Evolutionary conservation across 306 rosid species (phyloP), one percentile per base, ranked within the genome.

Genomic region (Amphicarpaea edgeworthii): DNA sequence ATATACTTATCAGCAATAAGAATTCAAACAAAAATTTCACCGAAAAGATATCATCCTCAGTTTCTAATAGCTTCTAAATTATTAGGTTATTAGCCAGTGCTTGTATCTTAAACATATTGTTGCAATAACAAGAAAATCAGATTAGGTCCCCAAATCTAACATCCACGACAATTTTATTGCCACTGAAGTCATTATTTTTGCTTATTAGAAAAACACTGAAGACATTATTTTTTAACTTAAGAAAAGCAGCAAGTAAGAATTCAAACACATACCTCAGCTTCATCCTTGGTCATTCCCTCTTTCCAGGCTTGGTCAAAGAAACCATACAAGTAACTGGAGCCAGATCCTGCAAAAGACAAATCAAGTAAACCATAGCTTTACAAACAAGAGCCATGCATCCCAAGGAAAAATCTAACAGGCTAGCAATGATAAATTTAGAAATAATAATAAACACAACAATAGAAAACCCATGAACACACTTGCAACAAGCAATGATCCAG

Each of bases 281-380:
- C 99, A 6, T 96, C 98, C 84, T 86, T 90, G 73, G 93, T 96
- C 99, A 90, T 92, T 82, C 96, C 99, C 53, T 96, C 98, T 86
- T 70, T 96, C 99, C 99, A 96, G 16, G 89, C 99, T 81, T 96
- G 98, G 74, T 92, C 99, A 50, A 89, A 92, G 85, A 96, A 96
- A 1, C 98, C 99, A 77, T 92, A 96, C 84, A 96, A 82, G 82
- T 92, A 96, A 86, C 98, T 96, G 75, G 98, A 96, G 60, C 99
- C 99, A 81, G 99, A 96, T 68, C 99, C 99, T 96, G 85, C 46
- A 43, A 65, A 41, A 78, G 66, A 75, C 66, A 81, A 38, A 30
- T 67, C 60, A 32, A 15, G 58, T 65, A 72, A 78, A 43, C 62
- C 74, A 45, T 20, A 75, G 63, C 46, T 62, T 60, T 54, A 46